Evolutionary conservation across 768 basidiomycete genomes (phyloP).

Genomic region (Ramaria sp.): DNA sequence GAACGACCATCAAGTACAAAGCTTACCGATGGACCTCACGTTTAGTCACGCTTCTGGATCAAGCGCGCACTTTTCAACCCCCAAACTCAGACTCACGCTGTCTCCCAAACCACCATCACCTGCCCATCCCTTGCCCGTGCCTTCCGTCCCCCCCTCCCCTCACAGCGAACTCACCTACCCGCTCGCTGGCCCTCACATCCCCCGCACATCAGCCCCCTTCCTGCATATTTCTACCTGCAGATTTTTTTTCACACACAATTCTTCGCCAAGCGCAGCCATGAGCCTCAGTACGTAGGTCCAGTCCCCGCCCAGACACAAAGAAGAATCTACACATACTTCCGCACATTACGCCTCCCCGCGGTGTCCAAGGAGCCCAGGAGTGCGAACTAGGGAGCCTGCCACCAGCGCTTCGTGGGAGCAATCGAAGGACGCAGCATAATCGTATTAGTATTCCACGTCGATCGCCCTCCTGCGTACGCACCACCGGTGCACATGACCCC

Average conservation of each 20-base stretch:
- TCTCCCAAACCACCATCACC: neutral
- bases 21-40: neutral
- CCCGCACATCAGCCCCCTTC: neutral
- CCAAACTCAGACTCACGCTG: neutral
- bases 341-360: constrained; percentile 27
- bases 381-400: constrained; percentile 26
- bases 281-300: neutral
- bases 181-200: neutral
- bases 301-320: constrained; percentile 46
- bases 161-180: neutral
- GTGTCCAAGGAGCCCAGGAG: constrained; percentile 33
- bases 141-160: neutral
- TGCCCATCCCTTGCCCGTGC: neutral
- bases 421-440: constrained; percentile 56
- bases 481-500: too few species aligned
- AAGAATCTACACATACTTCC: too few species aligned
- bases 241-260: too few species aligned
- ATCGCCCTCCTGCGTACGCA: too few species aligned
- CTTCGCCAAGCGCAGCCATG: too few species aligned
- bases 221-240: neutral
- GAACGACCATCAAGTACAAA: too few species aligned
- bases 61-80: neutral
- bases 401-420: constrained; percentile 46
- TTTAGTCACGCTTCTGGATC: neutral
- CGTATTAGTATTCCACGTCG: constrained; percentile 56